These are phyloP conservation scores for Stemphylium beticola DNA, from an alignment of 2,329 filamentous ascomycete species.

Conservation along the genomic window DNA sequence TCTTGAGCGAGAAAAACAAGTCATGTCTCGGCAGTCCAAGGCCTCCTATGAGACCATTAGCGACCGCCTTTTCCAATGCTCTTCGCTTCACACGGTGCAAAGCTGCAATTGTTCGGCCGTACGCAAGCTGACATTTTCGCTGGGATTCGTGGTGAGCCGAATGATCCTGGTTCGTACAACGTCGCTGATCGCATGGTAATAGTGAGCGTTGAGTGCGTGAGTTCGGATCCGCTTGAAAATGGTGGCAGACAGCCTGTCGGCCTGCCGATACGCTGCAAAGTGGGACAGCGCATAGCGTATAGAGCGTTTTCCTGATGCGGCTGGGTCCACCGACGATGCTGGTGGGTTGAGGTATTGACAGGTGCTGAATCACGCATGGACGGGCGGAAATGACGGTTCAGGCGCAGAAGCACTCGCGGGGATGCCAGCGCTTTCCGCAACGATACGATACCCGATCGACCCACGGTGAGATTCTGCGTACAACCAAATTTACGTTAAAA, in stretches of 20 bases:
- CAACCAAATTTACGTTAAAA: too few species aligned
- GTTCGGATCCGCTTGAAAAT: neutral
- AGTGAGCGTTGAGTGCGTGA: neutral
- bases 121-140: too few species aligned
- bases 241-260: conserved; percentile 3
- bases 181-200: neutral
- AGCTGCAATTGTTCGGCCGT: too few species aligned
- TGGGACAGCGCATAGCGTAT: conserved; percentile 7
- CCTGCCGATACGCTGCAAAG: conserved; percentile 2
- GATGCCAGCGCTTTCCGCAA: too few species aligned
- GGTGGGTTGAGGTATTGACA: neutral
- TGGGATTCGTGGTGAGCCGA: neutral
- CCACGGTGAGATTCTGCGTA: too few species aligned
- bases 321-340: neutral
- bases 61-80: too few species aligned
- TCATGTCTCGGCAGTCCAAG: too few species aligned
- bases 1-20: neutral
- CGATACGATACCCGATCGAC: too few species aligned
- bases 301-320: conserved; percentile 6
- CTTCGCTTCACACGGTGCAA: too few species aligned
- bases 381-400: neutral
- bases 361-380: neutral
- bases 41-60: too few species aligned
- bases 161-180: neutral
- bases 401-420: neutral